A percentile compares a stretch with the other conserved stretches of the same genome.
phyloP scores from a whole-genome alignment of 148 eudicot genomes.

The Chenopodium formosanum region DNA sequence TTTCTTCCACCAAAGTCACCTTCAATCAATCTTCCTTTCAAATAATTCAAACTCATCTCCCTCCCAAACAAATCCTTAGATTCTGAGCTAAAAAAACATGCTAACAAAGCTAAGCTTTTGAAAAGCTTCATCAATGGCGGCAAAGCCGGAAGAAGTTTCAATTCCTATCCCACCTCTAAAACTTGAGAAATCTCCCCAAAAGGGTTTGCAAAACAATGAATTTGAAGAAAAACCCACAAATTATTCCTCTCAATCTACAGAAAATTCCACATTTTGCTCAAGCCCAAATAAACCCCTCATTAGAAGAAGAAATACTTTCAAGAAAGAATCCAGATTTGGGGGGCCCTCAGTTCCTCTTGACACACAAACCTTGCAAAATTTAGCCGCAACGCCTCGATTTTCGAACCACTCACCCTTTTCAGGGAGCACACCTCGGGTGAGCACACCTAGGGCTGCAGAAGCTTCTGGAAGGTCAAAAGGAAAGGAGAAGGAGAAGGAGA shows the following conservation, averaged over 20 bases:
- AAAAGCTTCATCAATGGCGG: conserved; percentile 12
- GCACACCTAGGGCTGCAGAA: neutral
- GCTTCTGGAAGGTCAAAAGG: conserved; percentile 19
- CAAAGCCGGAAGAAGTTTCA: conserved; percentile 24
- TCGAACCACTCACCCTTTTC: conserved; percentile 30
- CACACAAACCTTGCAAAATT: conserved; percentile 13
- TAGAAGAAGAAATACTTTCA: conserved; percentile 37
- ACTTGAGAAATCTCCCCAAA: neutral
- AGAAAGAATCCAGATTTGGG: conserved; percentile 62
- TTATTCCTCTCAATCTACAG: conserved; percentile 36
- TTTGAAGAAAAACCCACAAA: conserved; percentile 6
- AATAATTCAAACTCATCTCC: neutral
- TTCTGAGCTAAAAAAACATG: neutral
- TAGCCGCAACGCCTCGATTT: conserved; percentile 12
- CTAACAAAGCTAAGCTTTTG: neutral
- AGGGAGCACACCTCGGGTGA: no score
- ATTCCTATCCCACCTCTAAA: conserved; percentile 13
- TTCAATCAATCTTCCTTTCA: neutral
- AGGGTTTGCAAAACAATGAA: conserved; percentile 11
- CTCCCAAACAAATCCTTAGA: neutral
- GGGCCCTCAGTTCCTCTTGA: conserved; percentile 54
- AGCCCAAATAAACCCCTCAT: conserved; percentile 45
- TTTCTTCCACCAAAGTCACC: neutral
- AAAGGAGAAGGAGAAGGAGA: conserved; percentile 29
- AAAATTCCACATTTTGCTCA: conserved; percentile 32